A percentile compares a stretch with the other conserved stretches of the same genome.
Evolutionary conservation across 2,329 filamentous ascomycete genomes (phyloP).

Genomic region (Phaeosphaeriaceae sp.): DNA sequence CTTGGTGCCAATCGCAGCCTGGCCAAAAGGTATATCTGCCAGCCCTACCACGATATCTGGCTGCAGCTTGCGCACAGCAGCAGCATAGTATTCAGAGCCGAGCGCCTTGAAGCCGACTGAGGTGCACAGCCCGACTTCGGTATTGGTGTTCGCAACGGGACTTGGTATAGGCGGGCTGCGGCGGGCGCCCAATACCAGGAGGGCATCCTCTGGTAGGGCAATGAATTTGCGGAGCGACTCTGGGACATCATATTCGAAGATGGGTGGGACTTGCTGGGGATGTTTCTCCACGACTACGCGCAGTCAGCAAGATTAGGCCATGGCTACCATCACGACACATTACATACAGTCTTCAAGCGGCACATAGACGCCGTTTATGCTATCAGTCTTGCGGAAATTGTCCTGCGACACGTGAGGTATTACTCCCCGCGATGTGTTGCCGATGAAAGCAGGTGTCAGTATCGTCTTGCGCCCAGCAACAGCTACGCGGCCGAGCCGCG

Average conservation of each 20-base stretch:
- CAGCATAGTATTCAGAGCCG: slow-evolving; percentile 73
- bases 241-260: slow-evolving; percentile 60
- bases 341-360: slow-evolving; percentile 90
- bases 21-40: slow-evolving; percentile 74
- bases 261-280: slow-evolving; percentile 56
- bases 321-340: neutral
- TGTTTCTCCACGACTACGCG: slow-evolving; percentile 69
- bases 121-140: slow-evolving; percentile 79
- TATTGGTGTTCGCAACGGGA: slow-evolving; percentile 73
- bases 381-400: slow-evolving; percentile 71
- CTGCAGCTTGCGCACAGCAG: slow-evolving; percentile 68
- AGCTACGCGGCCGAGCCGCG: slow-evolving; percentile 73
- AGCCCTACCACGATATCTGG: slow-evolving; percentile 84
- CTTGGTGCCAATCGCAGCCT: slow-evolving; percentile 69
- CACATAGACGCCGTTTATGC: slow-evolving; percentile 76
- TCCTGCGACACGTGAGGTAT: slow-evolving; percentile 92
- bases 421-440: slow-evolving; percentile 80
- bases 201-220: slow-evolving; percentile 69
- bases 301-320: slow-evolving; percentile 44
- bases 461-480: slow-evolving; percentile 71
- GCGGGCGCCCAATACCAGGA: slow-evolving; percentile 79
- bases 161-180: slow-evolving; percentile 77
- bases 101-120: slow-evolving; percentile 84
- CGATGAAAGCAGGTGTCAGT: slow-evolving; percentile 83
- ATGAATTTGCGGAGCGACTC: slow-evolving; percentile 77